These are phyloP conservation scores for Kalmanozyma brasiliensis DNA, from an alignment of 1,284 basidiomycete genomes.

Conservation along the genomic window DNA sequence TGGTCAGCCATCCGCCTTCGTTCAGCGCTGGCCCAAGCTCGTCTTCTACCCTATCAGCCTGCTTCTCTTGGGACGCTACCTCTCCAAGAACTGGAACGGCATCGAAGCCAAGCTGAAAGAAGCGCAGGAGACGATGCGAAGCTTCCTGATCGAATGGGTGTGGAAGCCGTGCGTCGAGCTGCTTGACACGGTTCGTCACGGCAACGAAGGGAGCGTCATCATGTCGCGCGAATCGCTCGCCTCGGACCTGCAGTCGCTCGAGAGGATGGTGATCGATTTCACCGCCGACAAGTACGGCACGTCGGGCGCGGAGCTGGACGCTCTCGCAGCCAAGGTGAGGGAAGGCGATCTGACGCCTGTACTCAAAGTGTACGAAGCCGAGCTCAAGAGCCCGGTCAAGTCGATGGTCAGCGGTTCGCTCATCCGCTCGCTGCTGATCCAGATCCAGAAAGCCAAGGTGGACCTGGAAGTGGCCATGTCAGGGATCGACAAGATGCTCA, in stretches of 20 bases:
- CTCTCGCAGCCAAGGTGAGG: constrained; percentile 76
- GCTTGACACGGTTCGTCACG: constrained; percentile 82
- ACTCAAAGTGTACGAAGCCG: constrained; percentile 87
- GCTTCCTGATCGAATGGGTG: constrained; percentile 86
- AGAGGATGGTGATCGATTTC: constrained; percentile 89
- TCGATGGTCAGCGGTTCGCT: constrained; percentile 84
- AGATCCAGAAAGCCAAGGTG: constrained; percentile 96
- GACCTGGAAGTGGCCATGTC: constrained; percentile 88
- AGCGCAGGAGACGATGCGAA: constrained; percentile 76
- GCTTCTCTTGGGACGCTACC: constrained; percentile 32
- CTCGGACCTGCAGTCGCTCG: constrained; percentile 85
- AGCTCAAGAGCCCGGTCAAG: constrained; percentile 84
- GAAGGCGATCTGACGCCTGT: constrained; percentile 88
- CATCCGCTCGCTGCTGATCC: constrained; percentile 86
- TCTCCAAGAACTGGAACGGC: constrained; percentile 54
- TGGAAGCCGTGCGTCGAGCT: constrained; percentile 86
- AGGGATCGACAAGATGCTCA: constrained; percentile 89
- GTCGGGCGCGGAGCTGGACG: constrained; percentile 72
- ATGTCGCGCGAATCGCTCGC: constrained; percentile 80
- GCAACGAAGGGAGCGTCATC: constrained; percentile 75
- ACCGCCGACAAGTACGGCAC: constrained; percentile 82
- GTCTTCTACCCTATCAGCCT: constrained; percentile 53
- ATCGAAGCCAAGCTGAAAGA: constrained; percentile 72
- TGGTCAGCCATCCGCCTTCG: constrained; percentile 46
- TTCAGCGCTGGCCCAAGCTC: constrained; percentile 58